Evolutionary conservation across 208 protist species (phyloP).

Genomic region (Phytomonas francai): DNA sequence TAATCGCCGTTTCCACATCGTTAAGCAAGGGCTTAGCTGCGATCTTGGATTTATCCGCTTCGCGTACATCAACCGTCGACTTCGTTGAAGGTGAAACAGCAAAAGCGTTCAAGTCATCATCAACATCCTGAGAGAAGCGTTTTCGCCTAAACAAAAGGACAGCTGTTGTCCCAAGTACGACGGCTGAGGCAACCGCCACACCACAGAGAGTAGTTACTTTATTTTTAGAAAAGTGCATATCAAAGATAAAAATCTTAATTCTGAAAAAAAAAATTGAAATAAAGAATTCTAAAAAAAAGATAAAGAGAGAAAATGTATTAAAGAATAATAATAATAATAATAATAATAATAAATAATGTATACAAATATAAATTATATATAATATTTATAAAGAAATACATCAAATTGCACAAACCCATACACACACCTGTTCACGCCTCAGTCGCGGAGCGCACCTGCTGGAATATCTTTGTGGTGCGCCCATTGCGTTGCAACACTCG

Average conservation of each 20-base stretch:
- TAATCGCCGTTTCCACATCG: constrained; percentile 11
- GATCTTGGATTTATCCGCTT: not conserved
- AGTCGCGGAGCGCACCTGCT: no score
- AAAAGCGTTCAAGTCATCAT: constrained; percentile 1
- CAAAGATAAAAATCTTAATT: not conserved
- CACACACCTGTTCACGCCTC: no score
- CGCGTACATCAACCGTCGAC: not conserved
- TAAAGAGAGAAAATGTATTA: not conserved
- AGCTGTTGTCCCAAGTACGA: not conserved
- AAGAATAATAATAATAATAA: constrained; percentile 11
- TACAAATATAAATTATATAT: no score
- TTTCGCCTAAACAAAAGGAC: constrained; percentile 1
- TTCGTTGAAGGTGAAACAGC: not conserved
- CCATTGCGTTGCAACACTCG: no score
- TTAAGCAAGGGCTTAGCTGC: not conserved
- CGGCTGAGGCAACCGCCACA: not conserved
- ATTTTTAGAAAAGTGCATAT: not conserved
- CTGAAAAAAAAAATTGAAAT: not conserved
- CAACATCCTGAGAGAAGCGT: not conserved
- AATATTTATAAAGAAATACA: constrained; percentile 4
- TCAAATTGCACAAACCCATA: not conserved
- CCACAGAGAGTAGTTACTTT: not conserved
- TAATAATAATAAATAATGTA: constrained; percentile 4
- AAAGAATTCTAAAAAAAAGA: not conserved
- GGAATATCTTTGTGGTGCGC: no score